A percentile compares a stretch with the other conserved stretches of the same genome.
Evolutionary conservation across 768 basidiomycete species (phyloP).

Genomic region (Clathrus columnatus): DNA sequence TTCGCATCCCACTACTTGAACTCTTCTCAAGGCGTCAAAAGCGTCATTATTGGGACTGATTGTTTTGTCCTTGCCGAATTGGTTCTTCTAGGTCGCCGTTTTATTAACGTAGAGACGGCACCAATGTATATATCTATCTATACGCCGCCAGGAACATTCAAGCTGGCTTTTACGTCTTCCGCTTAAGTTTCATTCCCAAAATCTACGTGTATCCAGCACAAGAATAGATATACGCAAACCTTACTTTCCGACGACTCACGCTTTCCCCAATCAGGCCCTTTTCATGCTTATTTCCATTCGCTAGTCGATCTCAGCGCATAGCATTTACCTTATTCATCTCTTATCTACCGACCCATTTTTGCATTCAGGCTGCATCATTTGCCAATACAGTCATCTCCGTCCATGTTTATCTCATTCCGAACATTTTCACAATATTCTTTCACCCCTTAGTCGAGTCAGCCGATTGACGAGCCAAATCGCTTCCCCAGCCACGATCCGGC

Average conservation of each 20-base stretch:
- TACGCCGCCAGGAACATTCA: neutral
- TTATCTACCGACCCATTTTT: no score
- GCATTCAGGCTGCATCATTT: no score
- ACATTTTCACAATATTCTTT: neutral
- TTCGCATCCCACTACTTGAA: no score
- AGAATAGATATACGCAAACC: neutral
- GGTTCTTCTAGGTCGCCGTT: neutral
- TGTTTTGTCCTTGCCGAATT: neutral
- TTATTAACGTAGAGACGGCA: neutral
- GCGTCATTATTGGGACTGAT: no score
- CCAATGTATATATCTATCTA: neutral
- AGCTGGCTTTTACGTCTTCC: neutral
- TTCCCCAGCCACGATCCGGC: neutral
- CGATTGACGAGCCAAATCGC: neutral
- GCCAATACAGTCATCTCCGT: neutral
- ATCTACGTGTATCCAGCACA: no score
- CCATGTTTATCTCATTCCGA: neutral
- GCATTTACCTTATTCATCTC: neutral
- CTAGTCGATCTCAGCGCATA: neutral
- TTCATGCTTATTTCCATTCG: neutral
- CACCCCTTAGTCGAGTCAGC: neutral
- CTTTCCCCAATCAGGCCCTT: neutral
- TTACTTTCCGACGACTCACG: no score
- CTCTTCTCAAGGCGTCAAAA: neutral
- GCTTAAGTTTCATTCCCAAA: neutral